Conservation (phyloP, 805 yeast species). For the Saccharomycopsis fibuligera region DNA sequence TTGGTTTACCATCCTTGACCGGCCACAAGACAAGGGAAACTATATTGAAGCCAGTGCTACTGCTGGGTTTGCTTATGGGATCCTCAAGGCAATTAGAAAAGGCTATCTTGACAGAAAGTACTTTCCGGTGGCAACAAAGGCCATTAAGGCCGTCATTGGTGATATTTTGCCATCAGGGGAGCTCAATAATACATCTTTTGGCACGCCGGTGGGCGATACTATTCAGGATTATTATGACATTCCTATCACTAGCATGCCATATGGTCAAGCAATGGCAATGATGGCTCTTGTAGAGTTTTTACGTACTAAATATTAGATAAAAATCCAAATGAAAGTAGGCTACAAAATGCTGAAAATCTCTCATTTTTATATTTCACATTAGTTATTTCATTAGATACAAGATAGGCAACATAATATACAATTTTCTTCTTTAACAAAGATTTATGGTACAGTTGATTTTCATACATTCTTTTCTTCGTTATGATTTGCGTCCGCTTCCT, state of each 20-base stretch:
- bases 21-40: conserved; percentile 24
- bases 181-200: conserved; percentile 31
- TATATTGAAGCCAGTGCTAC: conserved; percentile 32
- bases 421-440: no score
- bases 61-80: conserved; percentile 35
- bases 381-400: no score
- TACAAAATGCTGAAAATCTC: no score
- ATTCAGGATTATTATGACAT: conserved; percentile 32
- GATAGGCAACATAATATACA: no score
- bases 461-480: no score
- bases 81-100: conserved; percentile 29
- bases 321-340: no score
- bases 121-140: conserved; percentile 26
- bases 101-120: conserved; percentile 27
- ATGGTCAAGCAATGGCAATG: conserved; percentile 35
- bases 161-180: conserved; percentile 30
- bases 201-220: conserved; percentile 32
- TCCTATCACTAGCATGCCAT: conserved; percentile 32
- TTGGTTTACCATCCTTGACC: conserved; percentile 33
- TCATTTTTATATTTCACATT: no score
- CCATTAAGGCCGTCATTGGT: conserved; percentile 29
- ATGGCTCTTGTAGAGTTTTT: conserved; percentile 31
- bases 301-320: no score
- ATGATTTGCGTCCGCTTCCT: no score
- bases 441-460: no score